These are phyloP conservation scores for Skeletonema tropicum DNA, from an alignment of 108 stramenopile species.

Conservation along the genomic window DNA sequence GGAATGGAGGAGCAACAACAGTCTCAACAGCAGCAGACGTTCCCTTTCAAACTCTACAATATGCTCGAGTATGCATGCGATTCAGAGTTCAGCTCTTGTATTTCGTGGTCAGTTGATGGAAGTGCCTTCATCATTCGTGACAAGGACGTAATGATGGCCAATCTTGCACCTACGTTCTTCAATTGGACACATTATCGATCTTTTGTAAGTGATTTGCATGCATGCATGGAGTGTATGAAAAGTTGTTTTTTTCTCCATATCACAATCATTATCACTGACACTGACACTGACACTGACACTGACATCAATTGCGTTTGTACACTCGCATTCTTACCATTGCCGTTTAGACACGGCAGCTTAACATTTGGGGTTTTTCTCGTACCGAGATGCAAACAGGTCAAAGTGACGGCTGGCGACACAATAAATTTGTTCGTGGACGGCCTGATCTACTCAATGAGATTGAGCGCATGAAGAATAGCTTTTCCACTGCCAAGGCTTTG, in stretches of 20 bases:
- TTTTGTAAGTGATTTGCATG: slow-evolving; percentile 2
- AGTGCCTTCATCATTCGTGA: slow-evolving; percentile 5
- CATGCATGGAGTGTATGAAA: not conserved
- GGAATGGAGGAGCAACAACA: not conserved
- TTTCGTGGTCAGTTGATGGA: slow-evolving; percentile 15
- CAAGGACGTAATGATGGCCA: slow-evolving; percentile 2
- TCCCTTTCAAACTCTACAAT: slow-evolving; percentile 2
- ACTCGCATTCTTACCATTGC: too few species aligned
- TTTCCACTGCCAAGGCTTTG: too few species aligned
- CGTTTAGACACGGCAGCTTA: slow-evolving; percentile 4
- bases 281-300: too few species aligned
- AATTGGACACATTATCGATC: slow-evolving; percentile 12
- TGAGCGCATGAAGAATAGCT: not conserved
- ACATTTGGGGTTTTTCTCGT: not conserved
- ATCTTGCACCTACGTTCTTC: slow-evolving; percentile 15
- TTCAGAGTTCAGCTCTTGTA: slow-evolving; percentile 1
- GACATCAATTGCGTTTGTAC: too few species aligned
- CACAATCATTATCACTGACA: not conserved
- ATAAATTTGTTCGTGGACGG: not conserved
- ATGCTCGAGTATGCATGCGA: not conserved
- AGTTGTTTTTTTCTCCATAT: not conserved
- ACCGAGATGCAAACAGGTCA: not conserved
- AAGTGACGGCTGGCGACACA: not conserved
- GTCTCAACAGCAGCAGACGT: not conserved
- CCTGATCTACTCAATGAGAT: slow-evolving; percentile 3